These are phyloP conservation scores for Scutellaria baicalensis DNA, from an alignment of 257 asterid species.

Conservation along the genomic window DNA sequence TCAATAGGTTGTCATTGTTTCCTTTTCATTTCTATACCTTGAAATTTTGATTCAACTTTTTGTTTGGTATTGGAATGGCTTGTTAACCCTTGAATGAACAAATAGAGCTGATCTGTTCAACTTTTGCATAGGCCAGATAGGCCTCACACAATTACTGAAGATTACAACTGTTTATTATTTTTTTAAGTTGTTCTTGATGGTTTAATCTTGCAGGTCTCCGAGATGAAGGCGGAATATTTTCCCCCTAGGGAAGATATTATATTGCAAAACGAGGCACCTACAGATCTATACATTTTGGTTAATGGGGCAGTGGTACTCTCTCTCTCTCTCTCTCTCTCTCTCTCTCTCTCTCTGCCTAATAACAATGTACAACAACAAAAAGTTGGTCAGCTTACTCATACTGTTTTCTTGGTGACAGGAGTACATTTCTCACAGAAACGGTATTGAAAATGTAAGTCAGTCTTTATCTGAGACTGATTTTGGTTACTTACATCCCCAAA, in stretches of 20 bases:
- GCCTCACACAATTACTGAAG: not conserved
- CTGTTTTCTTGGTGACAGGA: slow-evolving; percentile 41
- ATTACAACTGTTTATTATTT: not conserved
- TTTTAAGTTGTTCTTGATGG: not conserved
- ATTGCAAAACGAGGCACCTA: slow-evolving; percentile 73
- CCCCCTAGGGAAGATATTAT: slow-evolving; percentile 72
- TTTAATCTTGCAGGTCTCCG: slow-evolving; percentile 38
- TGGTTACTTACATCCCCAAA: not conserved
- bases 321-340: not conserved
- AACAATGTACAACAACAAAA: too few species aligned
- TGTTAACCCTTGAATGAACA: not conserved
- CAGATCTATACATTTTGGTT: slow-evolving; percentile 62
- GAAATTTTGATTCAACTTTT: not conserved
- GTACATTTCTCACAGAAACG: slow-evolving; percentile 31
- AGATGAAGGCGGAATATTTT: slow-evolving; percentile 76
- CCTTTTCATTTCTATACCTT: not conserved
- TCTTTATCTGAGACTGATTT: not conserved
- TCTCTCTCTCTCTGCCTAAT: not conserved
- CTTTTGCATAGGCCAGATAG: not conserved
- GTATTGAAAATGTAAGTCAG: slow-evolving; percentile 39
- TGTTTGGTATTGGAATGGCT: not conserved
- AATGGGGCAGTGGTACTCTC: slow-evolving; percentile 58
- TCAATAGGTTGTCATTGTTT: not conserved
- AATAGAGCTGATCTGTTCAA: not conserved
- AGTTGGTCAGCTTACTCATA: slow-evolving; percentile 2